Conservation (phyloP, 2,329 filamentous ascomycete genomes). For the Talaromyces sp. region DNA sequence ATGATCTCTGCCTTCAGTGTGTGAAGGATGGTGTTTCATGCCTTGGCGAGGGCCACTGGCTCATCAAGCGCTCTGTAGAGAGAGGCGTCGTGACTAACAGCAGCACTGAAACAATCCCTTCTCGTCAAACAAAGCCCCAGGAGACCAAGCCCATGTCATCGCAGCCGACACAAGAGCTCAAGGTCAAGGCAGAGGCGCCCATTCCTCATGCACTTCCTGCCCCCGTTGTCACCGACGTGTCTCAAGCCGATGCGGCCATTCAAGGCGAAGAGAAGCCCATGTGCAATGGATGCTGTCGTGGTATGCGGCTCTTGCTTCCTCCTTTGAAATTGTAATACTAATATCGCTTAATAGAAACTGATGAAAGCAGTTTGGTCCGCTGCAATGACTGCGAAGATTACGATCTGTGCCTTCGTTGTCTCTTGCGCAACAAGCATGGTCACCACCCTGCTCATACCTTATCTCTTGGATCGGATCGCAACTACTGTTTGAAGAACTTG, state of each 20-base stretch:
- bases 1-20: slow-evolving; percentile 84
- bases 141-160: slow-evolving; percentile 3
- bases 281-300: slow-evolving; percentile 67
- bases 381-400: slow-evolving; percentile 86
- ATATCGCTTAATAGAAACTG: slow-evolving; percentile 56
- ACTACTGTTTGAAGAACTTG: slow-evolving; percentile 62
- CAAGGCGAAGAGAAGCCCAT: slow-evolving; percentile 43
- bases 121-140: slow-evolving; percentile 57
- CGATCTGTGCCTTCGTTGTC: slow-evolving; percentile 86
- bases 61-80: slow-evolving; percentile 85
- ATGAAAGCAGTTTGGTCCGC: slow-evolving; percentile 79
- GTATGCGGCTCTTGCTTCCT: slow-evolving; percentile 41
- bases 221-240: background rate
- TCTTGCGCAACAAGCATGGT: slow-evolving; percentile 74
- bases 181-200: slow-evolving; percentile 29
- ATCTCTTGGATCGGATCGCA: slow-evolving; percentile 52
- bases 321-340: background rate
- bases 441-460: slow-evolving; percentile 90
- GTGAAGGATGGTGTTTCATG: slow-evolving; percentile 77
- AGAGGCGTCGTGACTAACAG: slow-evolving; percentile 81
- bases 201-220: background rate
- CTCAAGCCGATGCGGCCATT: slow-evolving; percentile 15
- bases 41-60: slow-evolving; percentile 79
- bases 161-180: background rate
- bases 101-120: slow-evolving; percentile 76